Evolutionary conservation across 2,329 filamentous ascomycete species (phyloP).

Genomic region (Stagonosporopsis tanaceti): DNA sequence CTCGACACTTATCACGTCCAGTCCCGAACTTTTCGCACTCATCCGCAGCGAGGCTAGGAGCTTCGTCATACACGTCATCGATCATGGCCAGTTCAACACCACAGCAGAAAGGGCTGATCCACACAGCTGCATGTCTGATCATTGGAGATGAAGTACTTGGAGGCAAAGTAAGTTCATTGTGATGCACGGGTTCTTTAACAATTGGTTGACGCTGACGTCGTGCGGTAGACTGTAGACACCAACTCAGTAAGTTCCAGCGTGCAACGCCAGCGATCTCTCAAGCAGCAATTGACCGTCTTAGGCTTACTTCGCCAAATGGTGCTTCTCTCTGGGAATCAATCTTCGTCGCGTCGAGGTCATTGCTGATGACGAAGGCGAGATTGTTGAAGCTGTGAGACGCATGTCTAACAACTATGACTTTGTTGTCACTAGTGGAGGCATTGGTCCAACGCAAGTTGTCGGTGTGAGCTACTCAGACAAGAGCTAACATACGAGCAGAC

Average conservation of each 20-base stretch:
- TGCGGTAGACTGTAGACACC: slow-evolving; percentile 67
- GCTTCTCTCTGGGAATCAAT: slow-evolving; percentile 70
- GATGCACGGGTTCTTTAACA: no score
- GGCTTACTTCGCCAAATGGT: slow-evolving; percentile 70
- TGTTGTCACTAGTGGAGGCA: slow-evolving; percentile 93
- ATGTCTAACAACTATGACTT: slow-evolving; percentile 94
- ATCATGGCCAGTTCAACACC: slow-evolving; percentile 56
- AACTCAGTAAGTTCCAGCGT: slow-evolving; percentile 58
- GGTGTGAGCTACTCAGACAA: slow-evolving; percentile 10
- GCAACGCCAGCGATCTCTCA: not conserved
- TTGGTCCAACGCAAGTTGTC: slow-evolving; percentile 83
- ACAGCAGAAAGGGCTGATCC: slow-evolving; percentile 72
- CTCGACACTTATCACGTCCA: slow-evolving; percentile 73
- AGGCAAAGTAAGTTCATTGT: slow-evolving; percentile 73
- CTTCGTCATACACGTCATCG: slow-evolving; percentile 49
- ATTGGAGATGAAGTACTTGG: slow-evolving; percentile 98
- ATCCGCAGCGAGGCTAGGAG: slow-evolving; percentile 47
- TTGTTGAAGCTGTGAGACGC: slow-evolving; percentile 82
- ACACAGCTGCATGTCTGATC: slow-evolving; percentile 90
- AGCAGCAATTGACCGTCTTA: slow-evolving; percentile 15
- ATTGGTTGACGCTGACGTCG: slow-evolving; percentile 29
- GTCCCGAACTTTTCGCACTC: slow-evolving; percentile 64
- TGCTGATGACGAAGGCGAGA: slow-evolving; percentile 88
- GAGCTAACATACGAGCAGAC: slow-evolving; percentile 59
- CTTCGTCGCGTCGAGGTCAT: slow-evolving; percentile 92